These are phyloP conservation scores for sunflower (Helianthus annuus) DNA, from an alignment of 129 eudicot species.

Conservation along the genomic window HanXRQr2.0-SUNRISE NC_035446.2:91844231-91844730, in stretches of 20 bases:
- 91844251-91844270: too few relatives aligned
- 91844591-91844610: background rate
- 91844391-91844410: background rate
- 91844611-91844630: background rate
- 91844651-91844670: constrained; percentile 1
- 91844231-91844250: too few relatives aligned
- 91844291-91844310: background rate
- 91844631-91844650: background rate
- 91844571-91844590: background rate
- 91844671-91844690: constrained; percentile 20
- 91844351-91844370: background rate
- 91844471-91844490: background rate
- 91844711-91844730: constrained; percentile 23
- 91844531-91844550: background rate
- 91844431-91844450: background rate
- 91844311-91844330: background rate
- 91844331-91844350: background rate
- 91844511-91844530: background rate
- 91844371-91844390: background rate
- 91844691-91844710: constrained; percentile 11
- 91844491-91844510: background rate
- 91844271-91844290: too few relatives aligned
- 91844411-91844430: background rate
- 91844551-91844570: background rate
- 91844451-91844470: background rate